These are phyloP conservation scores for Alternaria sp. DNA, from an alignment of 2,329 filamentous ascomycete species.

Conservation along the genomic window DNA sequence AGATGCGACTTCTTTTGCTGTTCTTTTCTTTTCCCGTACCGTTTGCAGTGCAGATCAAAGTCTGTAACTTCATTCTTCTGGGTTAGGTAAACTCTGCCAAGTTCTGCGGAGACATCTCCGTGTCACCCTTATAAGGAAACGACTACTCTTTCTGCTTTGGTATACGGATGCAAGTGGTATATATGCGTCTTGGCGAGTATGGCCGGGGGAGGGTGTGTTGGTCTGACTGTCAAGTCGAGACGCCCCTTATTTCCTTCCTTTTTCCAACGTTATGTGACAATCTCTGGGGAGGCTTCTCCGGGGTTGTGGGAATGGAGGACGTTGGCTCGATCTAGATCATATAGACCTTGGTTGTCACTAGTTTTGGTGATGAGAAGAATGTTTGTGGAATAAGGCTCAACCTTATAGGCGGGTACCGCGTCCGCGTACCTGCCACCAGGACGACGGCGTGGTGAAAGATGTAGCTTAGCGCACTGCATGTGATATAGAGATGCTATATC, in stretches of 20 bases:
- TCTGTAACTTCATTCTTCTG: background rate
- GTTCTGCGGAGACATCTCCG: background rate
- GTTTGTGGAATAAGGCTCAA: too few relatives aligned
- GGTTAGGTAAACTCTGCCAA: background rate
- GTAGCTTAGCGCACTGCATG: background rate
- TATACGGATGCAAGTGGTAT: background rate
- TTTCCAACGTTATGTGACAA: background rate
- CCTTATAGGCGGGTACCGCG: background rate
- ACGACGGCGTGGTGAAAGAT: background rate
- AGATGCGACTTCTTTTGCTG: background rate
- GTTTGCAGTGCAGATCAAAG: background rate
- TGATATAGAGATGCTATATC: background rate
- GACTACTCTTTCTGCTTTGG: background rate
- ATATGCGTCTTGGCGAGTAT: background rate
- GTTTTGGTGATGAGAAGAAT: background rate
- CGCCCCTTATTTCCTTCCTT: background rate
- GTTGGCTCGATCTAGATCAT: background rate
- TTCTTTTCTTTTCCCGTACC: slow-evolving; percentile 1
- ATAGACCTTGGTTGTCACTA: background rate
- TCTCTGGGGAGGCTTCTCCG: background rate
- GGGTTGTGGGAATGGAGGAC: background rate
- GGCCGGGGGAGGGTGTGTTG: background rate
- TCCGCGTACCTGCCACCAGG: background rate
- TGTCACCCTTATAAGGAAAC: background rate
- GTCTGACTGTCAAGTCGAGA: background rate